Evolutionary conservation across 2,329 filamentous ascomycete genomes (phyloP), one percentile per base, ranked within the genome.

Genomic region (Cladosporium sp.): DNA sequence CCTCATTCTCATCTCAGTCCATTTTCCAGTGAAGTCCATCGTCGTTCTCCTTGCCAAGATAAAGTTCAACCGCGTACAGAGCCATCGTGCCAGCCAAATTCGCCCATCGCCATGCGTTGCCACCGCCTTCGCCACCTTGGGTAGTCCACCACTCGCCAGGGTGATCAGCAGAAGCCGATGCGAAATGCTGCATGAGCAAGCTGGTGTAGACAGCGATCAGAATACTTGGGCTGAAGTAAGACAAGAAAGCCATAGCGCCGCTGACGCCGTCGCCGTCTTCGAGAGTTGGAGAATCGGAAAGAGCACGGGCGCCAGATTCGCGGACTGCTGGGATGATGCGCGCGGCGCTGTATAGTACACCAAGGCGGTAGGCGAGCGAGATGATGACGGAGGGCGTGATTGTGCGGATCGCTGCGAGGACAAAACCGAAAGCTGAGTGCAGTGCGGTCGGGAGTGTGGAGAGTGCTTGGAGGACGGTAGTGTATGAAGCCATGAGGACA

Each of bases 401-500:
- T 40, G 93, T 96, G 74, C 94, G 91, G 70, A 97, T 89, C 20
- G 94, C 94, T 10, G 93, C 92, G 58, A 92, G 86, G 64, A 97
- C 84, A 67, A 97, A 90, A 62, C 87, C 90, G 67, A 96, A 87
- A 0, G 87, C 88, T 0, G 90, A 92, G 72, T 90, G 89, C 3
- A 95, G 85, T 25, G 89, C 91, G 3, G 83, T 87, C 2, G 91
- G 93, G n/a, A 96, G 79, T 3, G 87, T 88, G 57, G 90, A 89
- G 36, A 97, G 78, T 47, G 92, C 83, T 65, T 95, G 90, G 47
- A 97, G 79, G 42, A 97, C 78, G 0, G 93, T 97, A 24, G 91
- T 93, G 74, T 97, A 97, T 6, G 92, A 97, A 4, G 93, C 94
- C 93, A 97, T 97, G 73, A 99, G 93, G 63, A 97, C 91, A 0